A percentile compares a stretch with the other conserved stretches of the same genome.
Conservation (phyloP, 345 rosid species). For the Camelina sativa region DNA sequence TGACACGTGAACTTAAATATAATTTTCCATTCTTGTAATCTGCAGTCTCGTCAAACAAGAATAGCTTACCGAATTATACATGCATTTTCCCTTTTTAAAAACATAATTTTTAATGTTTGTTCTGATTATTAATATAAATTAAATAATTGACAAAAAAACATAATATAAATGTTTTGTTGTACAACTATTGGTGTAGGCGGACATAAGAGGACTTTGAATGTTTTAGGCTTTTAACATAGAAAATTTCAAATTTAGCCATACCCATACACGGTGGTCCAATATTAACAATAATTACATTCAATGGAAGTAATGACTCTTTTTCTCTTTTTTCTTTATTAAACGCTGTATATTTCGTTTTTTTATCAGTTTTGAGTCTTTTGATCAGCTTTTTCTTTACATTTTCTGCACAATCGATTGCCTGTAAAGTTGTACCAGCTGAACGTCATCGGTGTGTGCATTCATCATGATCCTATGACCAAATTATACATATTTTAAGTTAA, state of each 20-base stretch:
- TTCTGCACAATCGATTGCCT: constrained; percentile 29
- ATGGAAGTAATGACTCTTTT: constrained; percentile 21
- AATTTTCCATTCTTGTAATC: not conserved
- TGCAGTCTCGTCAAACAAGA: not conserved
- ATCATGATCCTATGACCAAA: constrained; percentile 31
- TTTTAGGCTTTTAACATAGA: constrained; percentile 21
- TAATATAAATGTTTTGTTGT: not conserved
- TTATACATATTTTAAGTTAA: not conserved
- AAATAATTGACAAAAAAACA: too few relatives aligned
- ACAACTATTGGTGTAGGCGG: not conserved
- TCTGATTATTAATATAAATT: too few relatives aligned
- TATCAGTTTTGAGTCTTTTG: not conserved
- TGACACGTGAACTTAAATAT: not conserved
- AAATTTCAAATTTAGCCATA: constrained; percentile 26
- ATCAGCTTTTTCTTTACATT: constrained; percentile 41
- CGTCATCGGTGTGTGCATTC: constrained; percentile 30
- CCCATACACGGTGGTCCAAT: constrained; percentile 40
- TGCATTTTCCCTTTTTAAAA: not conserved
- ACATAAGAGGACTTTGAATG: constrained; percentile 28
- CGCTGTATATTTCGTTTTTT: constrained; percentile 12
- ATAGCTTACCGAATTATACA: not conserved
- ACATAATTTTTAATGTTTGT: not conserved
- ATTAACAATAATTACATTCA: constrained; percentile 22
- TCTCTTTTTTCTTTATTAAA: not conserved
- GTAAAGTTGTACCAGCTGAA: constrained; percentile 38